Evolutionary conservation across 768 basidiomycete genomes (phyloP).

Genomic region (Leccinellum rugosiceps): DNA sequence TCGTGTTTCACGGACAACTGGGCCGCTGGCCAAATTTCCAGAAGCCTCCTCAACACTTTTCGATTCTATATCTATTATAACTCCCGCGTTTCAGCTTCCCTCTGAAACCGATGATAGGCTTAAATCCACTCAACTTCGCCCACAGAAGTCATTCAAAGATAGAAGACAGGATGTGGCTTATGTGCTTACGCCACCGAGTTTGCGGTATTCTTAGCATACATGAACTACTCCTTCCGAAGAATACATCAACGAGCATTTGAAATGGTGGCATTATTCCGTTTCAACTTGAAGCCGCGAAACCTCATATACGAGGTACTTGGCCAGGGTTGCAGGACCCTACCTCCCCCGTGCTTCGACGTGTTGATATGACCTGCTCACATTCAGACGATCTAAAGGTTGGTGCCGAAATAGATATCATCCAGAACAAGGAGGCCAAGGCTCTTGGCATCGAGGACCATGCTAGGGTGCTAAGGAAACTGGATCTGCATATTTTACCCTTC

Average conservation of each 20-base stretch:
- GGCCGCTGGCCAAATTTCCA: neutral
- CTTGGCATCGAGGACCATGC: neutral
- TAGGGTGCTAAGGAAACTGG: neutral
- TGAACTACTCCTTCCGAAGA: neutral
- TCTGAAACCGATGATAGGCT: neutral
- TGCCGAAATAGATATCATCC: neutral
- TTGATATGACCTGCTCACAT: slow-evolving; percentile 2
- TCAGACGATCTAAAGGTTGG: neutral
- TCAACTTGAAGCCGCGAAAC: neutral
- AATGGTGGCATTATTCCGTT: neutral
- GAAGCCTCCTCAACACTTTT: neutral
- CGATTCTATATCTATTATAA: neutral
- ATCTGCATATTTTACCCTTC: neutral
- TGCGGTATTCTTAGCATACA: neutral
- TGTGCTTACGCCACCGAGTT: neutral
- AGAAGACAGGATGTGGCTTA: neutral
- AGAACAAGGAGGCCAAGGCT: slow-evolving; percentile 9
- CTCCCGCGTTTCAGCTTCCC: neutral
- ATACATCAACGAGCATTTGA: neutral
- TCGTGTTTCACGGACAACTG: too few relatives aligned
- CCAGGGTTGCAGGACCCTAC: neutral
- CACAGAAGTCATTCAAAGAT: neutral
- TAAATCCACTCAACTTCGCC: neutral
- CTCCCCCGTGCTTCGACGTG: neutral
- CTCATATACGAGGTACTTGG: neutral